Conservation (phyloP, 108 stramenopile genomes). For the Stephanodiscus triporus region DNA sequence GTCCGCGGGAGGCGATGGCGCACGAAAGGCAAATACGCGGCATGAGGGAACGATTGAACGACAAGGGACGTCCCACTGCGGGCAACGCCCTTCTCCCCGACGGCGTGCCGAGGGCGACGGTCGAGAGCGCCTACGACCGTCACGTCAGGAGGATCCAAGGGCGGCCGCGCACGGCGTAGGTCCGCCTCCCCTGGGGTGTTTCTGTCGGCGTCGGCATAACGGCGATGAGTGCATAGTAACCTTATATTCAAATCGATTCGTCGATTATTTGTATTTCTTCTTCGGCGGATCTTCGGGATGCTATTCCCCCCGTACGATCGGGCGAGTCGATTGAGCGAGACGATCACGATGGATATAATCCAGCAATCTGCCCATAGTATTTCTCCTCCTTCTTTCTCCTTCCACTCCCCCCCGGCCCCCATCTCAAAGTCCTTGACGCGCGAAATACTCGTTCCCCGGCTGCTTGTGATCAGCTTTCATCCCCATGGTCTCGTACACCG, state of each 20-base stretch:
- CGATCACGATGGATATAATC: too few species aligned
- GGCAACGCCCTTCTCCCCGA: too few species aligned
- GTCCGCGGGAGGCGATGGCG: conserved; percentile 12
- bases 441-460: conserved; percentile 63
- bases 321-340: too few species aligned
- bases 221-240: too few species aligned
- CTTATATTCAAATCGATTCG: too few species aligned
- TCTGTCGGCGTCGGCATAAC: too few species aligned
- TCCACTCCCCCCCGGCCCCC: too few species aligned
- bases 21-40: conserved; percentile 15
- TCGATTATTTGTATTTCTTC: too few species aligned
- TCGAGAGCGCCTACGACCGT: background rate
- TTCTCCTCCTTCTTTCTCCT: background rate
- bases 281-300: too few species aligned
- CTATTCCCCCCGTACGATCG: too few species aligned
- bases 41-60: conserved; percentile 6
- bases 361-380: background rate
- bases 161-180: background rate
- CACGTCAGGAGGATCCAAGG: background rate
- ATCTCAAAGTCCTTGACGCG: conserved; percentile 21
- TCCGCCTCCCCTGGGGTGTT: too few species aligned
- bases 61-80: background rate
- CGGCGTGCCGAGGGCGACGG: background rate
- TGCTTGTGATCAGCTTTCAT: conserved; percentile 84
- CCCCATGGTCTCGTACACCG: conserved; percentile 75